Evolutionary conservation across 768 basidiomycete genomes (phyloP), one percentile per base, ranked within the genome.

Genomic region (Sarcodon aspratus): DNA sequence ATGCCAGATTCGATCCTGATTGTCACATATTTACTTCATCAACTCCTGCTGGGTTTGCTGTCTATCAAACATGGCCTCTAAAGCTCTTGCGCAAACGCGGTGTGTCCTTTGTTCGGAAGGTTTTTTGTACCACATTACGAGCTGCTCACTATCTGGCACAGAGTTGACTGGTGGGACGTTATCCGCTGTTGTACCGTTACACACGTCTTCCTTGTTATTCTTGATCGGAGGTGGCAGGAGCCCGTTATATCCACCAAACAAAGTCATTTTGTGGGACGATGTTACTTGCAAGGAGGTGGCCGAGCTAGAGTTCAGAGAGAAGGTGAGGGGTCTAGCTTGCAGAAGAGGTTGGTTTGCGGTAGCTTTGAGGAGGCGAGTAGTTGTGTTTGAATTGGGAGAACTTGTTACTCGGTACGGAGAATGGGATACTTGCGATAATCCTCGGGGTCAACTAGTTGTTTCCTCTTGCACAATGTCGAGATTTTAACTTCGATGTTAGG

Each of bases 231-330:
- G 91, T 42, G 89, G 91, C 36, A 76, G 81, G 48, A 91, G 86
- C 62, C 91, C 91, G 32, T 75, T 84, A 9, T 94, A 92, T 65
- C 86, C 92, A 31, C 86, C 85, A 31, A 94, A 94, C 67, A 94
- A 95, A 68, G 86, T 93, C 48, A 73, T 94, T 54, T 63, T 95
- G 47, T 94, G 89, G 89, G 85, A 94, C 63, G 90, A 90, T 65
- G 75, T 73, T 3, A 66, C 76, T 3, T 78, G 78, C n/a, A 68
- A 69, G 52, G 86, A 92, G 61, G 84, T 90, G 45, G 88, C 86
- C 35, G 89, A 93, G 62, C 74, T 94, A 51, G 90, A 93, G 66
- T 94, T 95, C 60, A 74, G 85, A 57, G 91, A 92, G 65, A 72
- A 74, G 50, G 89, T 91, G 1, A 73, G 85, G 50, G 88, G 88